Percentiles rank a stretch among this genome's conserved stretches.
phyloP scores from a whole-genome alignment of 352 stramenopile genomes.

The Phytopythium aichiense region DNA sequence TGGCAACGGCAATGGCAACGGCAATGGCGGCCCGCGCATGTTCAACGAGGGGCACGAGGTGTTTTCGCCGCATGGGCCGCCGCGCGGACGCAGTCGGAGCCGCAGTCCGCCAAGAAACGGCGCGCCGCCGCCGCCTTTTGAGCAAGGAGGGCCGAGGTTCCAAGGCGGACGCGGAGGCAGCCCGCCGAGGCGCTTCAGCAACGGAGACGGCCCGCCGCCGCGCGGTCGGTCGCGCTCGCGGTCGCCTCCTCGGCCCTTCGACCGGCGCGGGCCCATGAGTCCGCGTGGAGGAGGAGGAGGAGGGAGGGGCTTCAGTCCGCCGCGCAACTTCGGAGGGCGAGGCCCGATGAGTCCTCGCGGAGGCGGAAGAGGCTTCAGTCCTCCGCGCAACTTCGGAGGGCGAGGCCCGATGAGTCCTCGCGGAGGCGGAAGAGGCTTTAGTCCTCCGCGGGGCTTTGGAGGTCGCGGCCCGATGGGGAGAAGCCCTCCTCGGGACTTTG shows the following conservation, averaged over 20 bases:
- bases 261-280: constrained; percentile 2
- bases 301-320: constrained; percentile 11
- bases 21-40: constrained; percentile 15
- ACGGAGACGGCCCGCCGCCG: not conserved
- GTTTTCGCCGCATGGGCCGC: constrained; percentile 13
- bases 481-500: constrained; percentile 9
- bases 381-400: constrained; percentile 9
- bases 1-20: not conserved
- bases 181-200: not conserved
- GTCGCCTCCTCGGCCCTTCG: constrained; percentile 1
- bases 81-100: constrained; percentile 34
- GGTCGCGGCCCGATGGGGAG: constrained; percentile 10
- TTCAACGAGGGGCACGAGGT: constrained; percentile 29
- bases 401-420: constrained; percentile 7
- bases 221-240: constrained; percentile 7
- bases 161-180: not conserved
- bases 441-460: constrained; percentile 11
- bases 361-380: not conserved
- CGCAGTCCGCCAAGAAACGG: constrained; percentile 25
- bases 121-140: constrained; percentile 9
- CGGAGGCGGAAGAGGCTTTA: constrained; percentile 1
- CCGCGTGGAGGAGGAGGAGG: not conserved
- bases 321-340: constrained; percentile 8
- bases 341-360: constrained; percentile 7
- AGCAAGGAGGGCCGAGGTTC: not conserved